These are phyloP conservation scores for Artemisia tridentata DNA, from an alignment of 129 eudicot species.

Conservation along the genomic window DNA sequence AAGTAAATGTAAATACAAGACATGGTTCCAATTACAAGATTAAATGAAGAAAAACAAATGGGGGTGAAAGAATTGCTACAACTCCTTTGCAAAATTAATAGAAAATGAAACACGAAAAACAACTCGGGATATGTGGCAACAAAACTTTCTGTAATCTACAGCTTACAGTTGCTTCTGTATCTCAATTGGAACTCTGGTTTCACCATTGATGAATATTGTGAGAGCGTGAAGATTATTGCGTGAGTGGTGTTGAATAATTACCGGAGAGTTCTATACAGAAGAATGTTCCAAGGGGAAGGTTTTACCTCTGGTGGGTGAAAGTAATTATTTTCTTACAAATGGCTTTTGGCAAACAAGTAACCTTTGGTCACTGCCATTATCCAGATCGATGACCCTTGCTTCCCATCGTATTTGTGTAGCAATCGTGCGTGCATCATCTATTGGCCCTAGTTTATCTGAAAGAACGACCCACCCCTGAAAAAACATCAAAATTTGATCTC, in stretches of 20 bases:
- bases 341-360: conserved; percentile 91
- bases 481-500: neutral
- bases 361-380: conserved; percentile 80
- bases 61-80: conserved; percentile 50
- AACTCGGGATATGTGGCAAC: conserved; percentile 31
- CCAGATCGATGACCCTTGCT: conserved; percentile 82
- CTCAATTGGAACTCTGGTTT: conserved; percentile 19
- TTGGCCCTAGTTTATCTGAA: conserved; percentile 58
- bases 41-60: conserved; percentile 18
- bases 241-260: conserved; percentile 26
- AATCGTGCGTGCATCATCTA: conserved; percentile 60
- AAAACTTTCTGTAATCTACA: conserved; percentile 48
- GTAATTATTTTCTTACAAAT: conserved; percentile 69
- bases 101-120: conserved; percentile 16
- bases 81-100: conserved; percentile 14
- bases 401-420: conserved; percentile 90
- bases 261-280: conserved; percentile 35
- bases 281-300: conserved; percentile 1
- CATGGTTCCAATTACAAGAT: conserved; percentile 40
- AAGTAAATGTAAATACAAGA: conserved; percentile 29
- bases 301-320: too few relatives aligned
- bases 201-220: neutral
- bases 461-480: conserved; percentile 88
- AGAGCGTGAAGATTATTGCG: conserved; percentile 7
- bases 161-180: conserved; percentile 37